A percentile compares a stretch with the other conserved stretches of the same genome.
Evolutionary conservation across 805 yeast species (phyloP).

Genomic region (Yamadazyma olivae): DNA sequence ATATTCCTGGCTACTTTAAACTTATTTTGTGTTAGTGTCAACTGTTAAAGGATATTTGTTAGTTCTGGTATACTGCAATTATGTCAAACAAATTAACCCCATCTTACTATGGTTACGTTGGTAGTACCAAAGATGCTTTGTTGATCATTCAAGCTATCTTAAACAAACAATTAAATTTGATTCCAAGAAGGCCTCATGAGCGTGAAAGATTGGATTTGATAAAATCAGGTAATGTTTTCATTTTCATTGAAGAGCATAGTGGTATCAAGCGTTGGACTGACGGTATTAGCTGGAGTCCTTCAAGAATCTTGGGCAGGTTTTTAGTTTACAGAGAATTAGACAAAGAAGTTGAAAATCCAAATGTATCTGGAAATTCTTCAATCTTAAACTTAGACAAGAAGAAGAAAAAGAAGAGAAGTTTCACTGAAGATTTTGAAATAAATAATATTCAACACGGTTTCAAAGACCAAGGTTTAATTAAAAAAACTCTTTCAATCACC

Average conservation of each 20-base stretch:
- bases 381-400: slow-evolving; percentile 1
- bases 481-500: slow-evolving; percentile 76
- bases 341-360: slow-evolving; percentile 16
- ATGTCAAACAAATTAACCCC: slow-evolving; percentile 32
- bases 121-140: slow-evolving; percentile 80
- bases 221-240: slow-evolving; percentile 75
- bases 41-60: too few species aligned
- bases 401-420: slow-evolving; percentile 40
- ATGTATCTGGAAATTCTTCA: slow-evolving; percentile 16
- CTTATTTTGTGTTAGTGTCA: too few species aligned
- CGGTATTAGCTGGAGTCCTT: slow-evolving; percentile 93
- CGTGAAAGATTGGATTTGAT: slow-evolving; percentile 66
- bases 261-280: slow-evolving; percentile 96
- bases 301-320: slow-evolving; percentile 82
- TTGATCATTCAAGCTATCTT: slow-evolving; percentile 77
- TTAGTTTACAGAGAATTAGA: slow-evolving; percentile 72
- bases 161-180: slow-evolving; percentile 54
- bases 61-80: too few species aligned
- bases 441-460: slow-evolving; percentile 52
- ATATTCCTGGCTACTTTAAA: too few species aligned
- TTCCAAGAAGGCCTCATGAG: slow-evolving; percentile 80
- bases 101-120: slow-evolving; percentile 72
- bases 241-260: slow-evolving; percentile 76
- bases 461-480: slow-evolving; percentile 71
- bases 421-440: slow-evolving; percentile 27